phyloP scores from a whole-genome alignment of 106 monocot species.

The Dendrobium officinale region DNA sequence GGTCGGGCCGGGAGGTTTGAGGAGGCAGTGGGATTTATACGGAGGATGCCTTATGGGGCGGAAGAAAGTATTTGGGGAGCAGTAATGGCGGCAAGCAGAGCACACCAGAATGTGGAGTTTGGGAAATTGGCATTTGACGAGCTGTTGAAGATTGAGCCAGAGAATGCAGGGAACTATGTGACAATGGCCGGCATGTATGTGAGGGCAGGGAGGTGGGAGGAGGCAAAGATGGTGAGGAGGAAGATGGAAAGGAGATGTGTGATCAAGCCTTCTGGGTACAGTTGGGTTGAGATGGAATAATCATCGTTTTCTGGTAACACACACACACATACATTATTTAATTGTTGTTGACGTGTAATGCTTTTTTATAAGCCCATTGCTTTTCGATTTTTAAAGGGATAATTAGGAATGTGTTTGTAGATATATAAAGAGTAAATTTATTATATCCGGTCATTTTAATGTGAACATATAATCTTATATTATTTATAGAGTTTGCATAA shows the following conservation, averaged over 20 bases:
- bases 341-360: background rate
- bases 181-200: constrained; percentile 36
- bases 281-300: constrained; percentile 1
- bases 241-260: constrained; percentile 14
- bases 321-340: too few species aligned
- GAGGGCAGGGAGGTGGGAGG: constrained; percentile 30
- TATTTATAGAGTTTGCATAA: too few species aligned
- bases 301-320: background rate
- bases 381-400: background rate
- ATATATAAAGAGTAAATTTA: background rate
- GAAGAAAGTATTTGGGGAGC: constrained; percentile 31
- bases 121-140: constrained; percentile 25
- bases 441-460: too few species aligned
- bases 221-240: constrained; percentile 27
- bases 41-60: constrained; percentile 11
- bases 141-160: constrained; percentile 19
- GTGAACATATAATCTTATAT: too few species aligned
- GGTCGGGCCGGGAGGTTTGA: constrained; percentile 22
- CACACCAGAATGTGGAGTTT: constrained; percentile 25
- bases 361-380: background rate
- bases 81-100: constrained; percentile 25
- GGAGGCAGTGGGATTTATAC: constrained; percentile 26
- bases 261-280: constrained; percentile 1
- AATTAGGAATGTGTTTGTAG: background rate
- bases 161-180: constrained; percentile 33